Evolutionary conservation across 2,329 filamentous ascomycete genomes (phyloP), one percentile per base, ranked within the genome.

Genomic region (Diplodia corticola): DNA sequence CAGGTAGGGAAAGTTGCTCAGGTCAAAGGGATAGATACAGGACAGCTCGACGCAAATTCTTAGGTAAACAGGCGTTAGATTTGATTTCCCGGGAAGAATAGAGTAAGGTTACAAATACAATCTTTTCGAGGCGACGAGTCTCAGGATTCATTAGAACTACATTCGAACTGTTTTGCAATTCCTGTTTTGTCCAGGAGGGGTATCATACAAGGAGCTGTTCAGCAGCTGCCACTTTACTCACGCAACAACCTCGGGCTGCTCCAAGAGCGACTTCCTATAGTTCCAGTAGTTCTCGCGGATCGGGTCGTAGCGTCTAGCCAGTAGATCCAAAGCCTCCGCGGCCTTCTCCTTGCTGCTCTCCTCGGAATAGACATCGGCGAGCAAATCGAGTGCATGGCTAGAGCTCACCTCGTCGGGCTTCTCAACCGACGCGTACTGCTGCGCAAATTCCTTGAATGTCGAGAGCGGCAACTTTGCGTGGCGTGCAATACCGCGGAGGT

Each of bases 211-310:
- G n/a, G 28, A 44, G 2, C 51, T 40, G 26, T 37, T 35, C 20
- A 46, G 33, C 24, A 60, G 54, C 7, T 22, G 46, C 55, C 50
- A 54, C 2, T 20, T 9, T 1, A 48, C 26, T 63, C 35, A 61
- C 10, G 65, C 65, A 26, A 55, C 65, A 20, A 49, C 57, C 49
- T 65, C n/a, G 15, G 49, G 50, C 50, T 54, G 53, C 13, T 60
- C 75, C 57, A 87, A 74, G 71, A 81, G 74, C 49, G 76, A 78
- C 74, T 87, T 88, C 74, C 86, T 84, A 80, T 91, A 97, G 73
- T 91, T 89, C 95, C 95, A 99, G 79, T 97, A 99, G 69, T 93
- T 94, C 70, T 88, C 89, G 67, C 95, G 84, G 68, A 99, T 90
- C 6, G 91, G 92, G 83, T 99, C 95, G 85, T 93, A 99, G 81